These are phyloP conservation scores for Gryganskiella cystojenkinii DNA, from an alignment of 192 early-diverging fungal genomes.

Conservation along the genomic window DNA sequence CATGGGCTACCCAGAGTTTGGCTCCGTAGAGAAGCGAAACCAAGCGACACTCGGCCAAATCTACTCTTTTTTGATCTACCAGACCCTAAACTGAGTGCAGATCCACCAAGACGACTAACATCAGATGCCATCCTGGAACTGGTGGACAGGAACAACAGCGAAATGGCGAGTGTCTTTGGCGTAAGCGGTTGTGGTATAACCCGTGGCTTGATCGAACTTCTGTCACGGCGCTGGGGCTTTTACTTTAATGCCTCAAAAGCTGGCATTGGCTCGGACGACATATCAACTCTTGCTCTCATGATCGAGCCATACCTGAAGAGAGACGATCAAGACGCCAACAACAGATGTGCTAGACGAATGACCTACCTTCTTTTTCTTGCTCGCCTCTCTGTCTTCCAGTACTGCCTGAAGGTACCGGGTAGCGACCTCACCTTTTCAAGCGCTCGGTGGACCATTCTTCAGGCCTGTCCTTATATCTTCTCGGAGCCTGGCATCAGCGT, in stretches of 20 bases:
- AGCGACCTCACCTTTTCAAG: not conserved
- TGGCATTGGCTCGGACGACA: not conserved
- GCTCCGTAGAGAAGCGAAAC: not conserved
- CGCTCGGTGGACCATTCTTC: slow-evolving; percentile 11
- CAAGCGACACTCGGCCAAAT: not conserved
- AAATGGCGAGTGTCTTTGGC: not conserved
- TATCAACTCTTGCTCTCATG: not conserved
- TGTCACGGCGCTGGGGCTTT: slow-evolving; percentile 3
- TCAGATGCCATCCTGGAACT: slow-evolving; percentile 1
- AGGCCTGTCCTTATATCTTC: slow-evolving; percentile 4
- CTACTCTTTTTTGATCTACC: not conserved
- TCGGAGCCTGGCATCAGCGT: not conserved
- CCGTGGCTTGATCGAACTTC: slow-evolving; percentile 6
- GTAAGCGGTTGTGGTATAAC: slow-evolving; percentile 4
- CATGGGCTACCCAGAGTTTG: not conserved
- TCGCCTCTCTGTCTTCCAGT: slow-evolving; percentile 1
- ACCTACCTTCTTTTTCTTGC: slow-evolving; percentile 5
- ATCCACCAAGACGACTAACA: not conserved
- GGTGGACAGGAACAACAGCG: not conserved
- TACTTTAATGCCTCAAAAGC: slow-evolving; percentile 8
- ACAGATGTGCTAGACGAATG: not conserved
- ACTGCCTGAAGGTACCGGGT: slow-evolving; percentile 1
- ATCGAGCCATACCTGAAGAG: not conserved
- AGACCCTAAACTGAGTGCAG: too few species aligned
- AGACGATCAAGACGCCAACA: not conserved